A percentile compares a stretch with the other conserved stretches of the same genome.
Evolutionary conservation across 345 rosid species (phyloP).

Genomic region (Dimocarpus longan): DNA sequence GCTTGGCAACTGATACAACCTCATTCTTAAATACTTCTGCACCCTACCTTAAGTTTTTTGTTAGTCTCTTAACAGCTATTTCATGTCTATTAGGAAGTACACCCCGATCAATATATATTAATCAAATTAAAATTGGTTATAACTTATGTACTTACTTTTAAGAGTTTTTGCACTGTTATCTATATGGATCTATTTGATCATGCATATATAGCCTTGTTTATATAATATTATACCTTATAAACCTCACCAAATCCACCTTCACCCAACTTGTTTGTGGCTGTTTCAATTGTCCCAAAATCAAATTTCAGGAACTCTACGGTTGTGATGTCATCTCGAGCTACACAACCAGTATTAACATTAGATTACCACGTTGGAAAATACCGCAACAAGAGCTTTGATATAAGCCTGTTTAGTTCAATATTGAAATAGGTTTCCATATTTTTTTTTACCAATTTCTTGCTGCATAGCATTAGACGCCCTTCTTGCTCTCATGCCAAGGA

Average conservation of each 20-base stretch:
- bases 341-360: not conserved
- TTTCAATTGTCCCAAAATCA: constrained; percentile 19
- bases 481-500: constrained; percentile 32
- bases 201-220: no score
- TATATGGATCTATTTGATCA: no score
- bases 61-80: no score
- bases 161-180: not conserved
- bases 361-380: not conserved
- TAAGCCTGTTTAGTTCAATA: not conserved
- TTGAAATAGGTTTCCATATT: no score
- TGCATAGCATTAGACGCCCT: constrained; percentile 15
- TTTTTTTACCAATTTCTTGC: constrained; percentile 36
- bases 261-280: constrained; percentile 35
- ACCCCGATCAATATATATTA: no score
- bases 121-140: no score
- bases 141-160: no score
- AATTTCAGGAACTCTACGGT: constrained; percentile 15
- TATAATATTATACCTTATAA: constrained; percentile 10
- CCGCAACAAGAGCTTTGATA: not conserved
- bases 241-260: constrained; percentile 47
- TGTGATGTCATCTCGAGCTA: not conserved
- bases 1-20: no score
- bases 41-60: no score
- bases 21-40: no score
- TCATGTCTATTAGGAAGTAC: no score